phyloP scores from a whole-genome alignment of 2,329 filamentous ascomycete species.

The Colletotrichum gigasporum region DNA sequence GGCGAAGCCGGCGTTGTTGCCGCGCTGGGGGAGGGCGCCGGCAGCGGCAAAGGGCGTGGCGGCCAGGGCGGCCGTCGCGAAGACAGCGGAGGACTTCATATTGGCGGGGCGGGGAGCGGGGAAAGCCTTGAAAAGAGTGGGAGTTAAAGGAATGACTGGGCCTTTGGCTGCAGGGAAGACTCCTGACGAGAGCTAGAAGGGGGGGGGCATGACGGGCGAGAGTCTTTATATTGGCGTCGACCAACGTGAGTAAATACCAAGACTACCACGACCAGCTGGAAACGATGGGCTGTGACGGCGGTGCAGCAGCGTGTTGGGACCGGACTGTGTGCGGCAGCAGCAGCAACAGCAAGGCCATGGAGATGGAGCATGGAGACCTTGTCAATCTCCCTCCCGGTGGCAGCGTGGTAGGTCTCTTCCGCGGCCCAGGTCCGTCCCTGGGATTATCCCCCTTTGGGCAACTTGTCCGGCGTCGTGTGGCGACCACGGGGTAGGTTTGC shows the following conservation, averaged over 20 bases:
- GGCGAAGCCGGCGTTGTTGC: slow-evolving; percentile 12
- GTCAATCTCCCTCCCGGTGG: slow-evolving; percentile 17
- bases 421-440: neutral
- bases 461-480: slow-evolving; percentile 10
- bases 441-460: slow-evolving; percentile 20
- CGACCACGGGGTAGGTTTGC: slow-evolving; percentile 8
- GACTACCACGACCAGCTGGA: neutral
- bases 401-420: neutral
- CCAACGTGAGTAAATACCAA: too few relatives aligned
- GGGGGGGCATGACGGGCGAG: slow-evolving; percentile 10
- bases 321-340: slow-evolving; percentile 2
- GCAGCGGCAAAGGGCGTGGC: slow-evolving; percentile 22
- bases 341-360: neutral
- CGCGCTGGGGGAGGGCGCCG: slow-evolving; percentile 24
- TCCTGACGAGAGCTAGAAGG: slow-evolving; percentile 18
- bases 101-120: slow-evolving; percentile 8
- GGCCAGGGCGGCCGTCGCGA: slow-evolving; percentile 20
- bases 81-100: slow-evolving; percentile 24
- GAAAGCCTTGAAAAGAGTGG: slow-evolving; percentile 8
- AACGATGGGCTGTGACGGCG: neutral
- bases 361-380: neutral
- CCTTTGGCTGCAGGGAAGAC: slow-evolving; percentile 29
- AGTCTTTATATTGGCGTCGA: slow-evolving; percentile 32
- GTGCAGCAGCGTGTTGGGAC: neutral
- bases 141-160: slow-evolving; percentile 25